Evolutionary conservation across 202 grass and related monocot species (phyloP).

Genomic region (Hordeum pubiflorum): DNA sequence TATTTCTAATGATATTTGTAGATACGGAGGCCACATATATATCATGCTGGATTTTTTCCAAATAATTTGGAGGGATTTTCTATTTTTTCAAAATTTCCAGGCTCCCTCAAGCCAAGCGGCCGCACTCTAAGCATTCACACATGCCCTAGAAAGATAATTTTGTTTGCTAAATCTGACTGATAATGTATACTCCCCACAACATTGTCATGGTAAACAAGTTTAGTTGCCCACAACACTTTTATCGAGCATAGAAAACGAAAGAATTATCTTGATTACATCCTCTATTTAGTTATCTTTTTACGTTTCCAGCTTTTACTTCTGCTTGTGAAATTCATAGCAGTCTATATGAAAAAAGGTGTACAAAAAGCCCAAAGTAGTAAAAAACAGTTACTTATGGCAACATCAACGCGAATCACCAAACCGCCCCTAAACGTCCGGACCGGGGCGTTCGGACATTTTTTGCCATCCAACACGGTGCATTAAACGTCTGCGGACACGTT

Average conservation of each 20-base stretch:
- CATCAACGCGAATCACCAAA: too few relatives aligned
- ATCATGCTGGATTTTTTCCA: not conserved
- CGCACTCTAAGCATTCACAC: not conserved
- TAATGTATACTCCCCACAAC: not conserved
- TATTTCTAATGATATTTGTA: not conserved
- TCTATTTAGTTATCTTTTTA: conserved; percentile 6
- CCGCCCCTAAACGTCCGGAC: too few relatives aligned
- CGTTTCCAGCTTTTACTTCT: not conserved
- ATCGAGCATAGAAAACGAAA: not conserved
- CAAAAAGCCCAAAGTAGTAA: not conserved
- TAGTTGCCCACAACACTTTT: not conserved
- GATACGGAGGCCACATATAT: not conserved
- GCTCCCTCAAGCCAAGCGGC: not conserved
- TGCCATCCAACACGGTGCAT: too few relatives aligned
- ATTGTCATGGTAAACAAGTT: not conserved
- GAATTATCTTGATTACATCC: not conserved
- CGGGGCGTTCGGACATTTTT: too few relatives aligned
- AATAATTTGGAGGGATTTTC: not conserved
- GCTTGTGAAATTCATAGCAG: not conserved
- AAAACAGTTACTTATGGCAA: not conserved
- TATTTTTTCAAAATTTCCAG: too few relatives aligned
- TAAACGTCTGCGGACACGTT: too few relatives aligned
- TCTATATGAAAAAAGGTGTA: not conserved
- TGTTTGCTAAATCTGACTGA: not conserved
- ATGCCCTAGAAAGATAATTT: not conserved